Base-by-base conservation (phyloP, 441 rosid species). In the Pelargonium citronellum region DNA sequence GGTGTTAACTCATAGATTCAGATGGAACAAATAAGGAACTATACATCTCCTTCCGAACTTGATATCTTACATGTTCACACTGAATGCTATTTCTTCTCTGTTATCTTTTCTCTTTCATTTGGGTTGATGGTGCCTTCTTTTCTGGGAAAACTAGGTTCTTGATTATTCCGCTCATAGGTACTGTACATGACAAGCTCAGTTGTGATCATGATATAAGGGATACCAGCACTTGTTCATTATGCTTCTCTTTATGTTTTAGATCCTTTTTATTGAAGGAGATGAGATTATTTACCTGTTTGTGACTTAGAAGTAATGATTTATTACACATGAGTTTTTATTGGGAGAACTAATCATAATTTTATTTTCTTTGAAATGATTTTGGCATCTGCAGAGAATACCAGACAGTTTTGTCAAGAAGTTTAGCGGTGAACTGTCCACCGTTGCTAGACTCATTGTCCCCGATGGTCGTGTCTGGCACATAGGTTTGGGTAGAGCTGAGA, bases 381-480 rank as follows among this genome's bases (percentile, higher is more conserved):
- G 70, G 64, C 73, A 49, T 72, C 70, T 85, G 90, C 97, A 95
- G 99, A 86, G 97, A 80, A 88, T 95, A 67, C 99, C 99, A 37
- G 98, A 92, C 71, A 86, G 81, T 80, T 95, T 95, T 79, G 82
- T 88, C 83, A 88, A 80, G 87, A 92, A 75, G 83, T 87, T 83
- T 82, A 90, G 82, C 79, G 89, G 89, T 73, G 98, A 92, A 76
- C 87, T 95, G 15, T 77, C 95, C 10, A 79, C 81, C 71, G 87
- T 85, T 75, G 96, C 85, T 68, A 89, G 89, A 46, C 92, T 92
- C 80, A 87, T 86, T 67, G 93, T 89, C 72, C 95, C 97, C 34
- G 94, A 86, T 76, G 98, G 99, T 80, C 95, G 81, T 74, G 85
- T 86, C 74, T 92, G 93, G 82, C 95, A 86, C 47, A 86, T 91